Evolutionary conservation across 1,139 yeast species (phyloP).

Genomic region (Kodamaea plutei): DNA sequence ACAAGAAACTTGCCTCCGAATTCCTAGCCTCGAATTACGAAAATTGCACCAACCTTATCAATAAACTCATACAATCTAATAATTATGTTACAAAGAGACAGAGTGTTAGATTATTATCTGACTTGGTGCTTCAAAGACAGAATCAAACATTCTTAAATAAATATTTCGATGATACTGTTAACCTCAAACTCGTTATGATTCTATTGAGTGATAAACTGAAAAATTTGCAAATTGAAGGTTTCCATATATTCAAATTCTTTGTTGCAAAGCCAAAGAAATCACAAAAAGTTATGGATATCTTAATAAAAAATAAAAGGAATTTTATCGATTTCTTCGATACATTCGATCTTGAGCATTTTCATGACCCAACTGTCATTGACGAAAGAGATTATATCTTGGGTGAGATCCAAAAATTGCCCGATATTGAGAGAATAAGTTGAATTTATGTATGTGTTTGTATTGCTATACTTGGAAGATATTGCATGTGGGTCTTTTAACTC

Average conservation of each 20-base stretch:
- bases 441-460: no score
- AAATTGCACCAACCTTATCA: constrained; percentile 57
- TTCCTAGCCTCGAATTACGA: constrained; percentile 57
- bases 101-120: constrained; percentile 72
- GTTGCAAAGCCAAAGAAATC: constrained; percentile 93
- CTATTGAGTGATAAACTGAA: constrained; percentile 83
- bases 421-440: constrained; percentile 10
- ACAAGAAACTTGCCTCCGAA: constrained; percentile 64
- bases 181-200: constrained; percentile 81
- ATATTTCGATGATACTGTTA: constrained; percentile 78
- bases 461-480: no score
- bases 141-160: constrained; percentile 70
- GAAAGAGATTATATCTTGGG: constrained; percentile 79
- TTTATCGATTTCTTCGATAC: constrained; percentile 64
- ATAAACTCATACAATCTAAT: constrained; percentile 64
- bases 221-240: constrained; percentile 85
- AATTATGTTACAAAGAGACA: constrained; percentile 93
- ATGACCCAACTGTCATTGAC: constrained; percentile 66
- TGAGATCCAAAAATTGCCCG: constrained; percentile 68
- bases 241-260: constrained; percentile 87
- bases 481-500: no score
- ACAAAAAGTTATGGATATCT: constrained; percentile 72
- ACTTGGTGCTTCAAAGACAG: constrained; percentile 68
- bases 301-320: constrained; percentile 77
- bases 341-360: constrained; percentile 60